These are phyloP conservation scores for Panicum miliaceum DNA, from an alignment of 176 grass and related monocot genomes.

Conservation along the genomic window DNA sequence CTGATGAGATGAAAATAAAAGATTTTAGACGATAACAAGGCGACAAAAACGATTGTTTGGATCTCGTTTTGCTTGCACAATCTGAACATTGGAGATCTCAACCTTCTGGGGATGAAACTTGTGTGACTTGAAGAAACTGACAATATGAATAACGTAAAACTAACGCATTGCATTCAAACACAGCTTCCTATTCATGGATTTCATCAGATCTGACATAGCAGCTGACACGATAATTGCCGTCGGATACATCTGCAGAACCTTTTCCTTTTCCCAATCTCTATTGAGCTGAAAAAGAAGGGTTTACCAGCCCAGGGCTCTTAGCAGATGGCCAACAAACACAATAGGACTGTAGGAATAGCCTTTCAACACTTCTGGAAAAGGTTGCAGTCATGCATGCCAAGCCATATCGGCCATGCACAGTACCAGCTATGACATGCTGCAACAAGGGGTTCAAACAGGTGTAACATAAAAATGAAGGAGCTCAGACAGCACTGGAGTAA, in stretches of 20 bases:
- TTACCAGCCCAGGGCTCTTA: not conserved
- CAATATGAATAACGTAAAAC: not conserved
- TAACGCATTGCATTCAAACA: not conserved
- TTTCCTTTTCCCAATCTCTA: not conserved
- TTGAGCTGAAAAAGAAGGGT: not conserved
- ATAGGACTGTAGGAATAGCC: not conserved
- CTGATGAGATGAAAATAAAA: not conserved
- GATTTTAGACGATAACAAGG: not conserved
- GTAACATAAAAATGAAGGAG: not conserved
- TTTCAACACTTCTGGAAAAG: not conserved
- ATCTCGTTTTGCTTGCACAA: not conserved
- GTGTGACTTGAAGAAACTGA: not conserved
- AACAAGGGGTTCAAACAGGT: not conserved
- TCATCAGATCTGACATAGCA: not conserved
- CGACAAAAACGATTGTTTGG: no score
- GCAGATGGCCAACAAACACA: not conserved
- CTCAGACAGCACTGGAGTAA: not conserved
- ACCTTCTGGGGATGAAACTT: no score
- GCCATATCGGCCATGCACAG: not conserved
- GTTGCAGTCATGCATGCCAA: not conserved
- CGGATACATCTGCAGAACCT: not conserved
- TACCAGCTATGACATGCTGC: not conserved
- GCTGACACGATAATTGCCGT: not conserved
- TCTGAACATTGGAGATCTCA: not conserved
- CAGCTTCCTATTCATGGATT: not conserved